Conservation (phyloP, 805 yeast species). For the Spathaspora hagerdaliae region DNA sequence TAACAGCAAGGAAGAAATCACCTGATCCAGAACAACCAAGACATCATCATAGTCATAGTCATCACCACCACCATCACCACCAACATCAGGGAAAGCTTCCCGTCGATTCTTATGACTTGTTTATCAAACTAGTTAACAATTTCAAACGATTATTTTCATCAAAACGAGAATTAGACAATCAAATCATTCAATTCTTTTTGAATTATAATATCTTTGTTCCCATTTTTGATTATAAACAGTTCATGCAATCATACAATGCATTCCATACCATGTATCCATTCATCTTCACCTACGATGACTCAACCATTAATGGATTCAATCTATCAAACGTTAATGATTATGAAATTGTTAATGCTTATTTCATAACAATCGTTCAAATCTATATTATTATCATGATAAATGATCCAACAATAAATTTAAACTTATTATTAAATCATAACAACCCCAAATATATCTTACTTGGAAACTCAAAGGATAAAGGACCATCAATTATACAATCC, state of each 20-base stretch:
- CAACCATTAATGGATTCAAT: conserved; percentile 45
- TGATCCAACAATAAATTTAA: conserved; percentile 42
- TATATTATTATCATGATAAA: conserved; percentile 52
- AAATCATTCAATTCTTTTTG: conserved; percentile 46
- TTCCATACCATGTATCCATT: conserved; percentile 47
- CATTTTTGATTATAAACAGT: conserved; percentile 48
- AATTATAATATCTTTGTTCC: conserved; percentile 53
- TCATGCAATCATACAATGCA: conserved; percentile 49
- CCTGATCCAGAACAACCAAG: conserved; percentile 9
- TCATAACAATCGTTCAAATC: conserved; percentile 43
- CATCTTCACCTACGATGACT: conserved; percentile 43
- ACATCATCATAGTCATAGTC: conserved; percentile 11
- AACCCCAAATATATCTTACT: conserved; percentile 24
- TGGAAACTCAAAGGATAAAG: conserved; percentile 19
- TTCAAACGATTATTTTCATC: conserved; percentile 36
- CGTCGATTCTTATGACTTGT: conserved; percentile 38
- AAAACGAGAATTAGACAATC: conserved; percentile 41
- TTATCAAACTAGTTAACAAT: conserved; percentile 40
- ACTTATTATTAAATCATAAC: conserved; percentile 34
- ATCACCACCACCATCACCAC: conserved; percentile 5
- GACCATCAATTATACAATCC: conserved; percentile 26
- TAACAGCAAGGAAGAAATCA: conserved; percentile 20
- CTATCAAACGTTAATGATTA: conserved; percentile 43
- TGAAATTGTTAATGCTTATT: conserved; percentile 37
- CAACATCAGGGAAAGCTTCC: conserved; percentile 20